Evolutionary conservation across 176 grass and related monocot genomes (phyloP), one percentile per base, ranked within the genome.

Genomic region (Oropetium thomaeum): DNA sequence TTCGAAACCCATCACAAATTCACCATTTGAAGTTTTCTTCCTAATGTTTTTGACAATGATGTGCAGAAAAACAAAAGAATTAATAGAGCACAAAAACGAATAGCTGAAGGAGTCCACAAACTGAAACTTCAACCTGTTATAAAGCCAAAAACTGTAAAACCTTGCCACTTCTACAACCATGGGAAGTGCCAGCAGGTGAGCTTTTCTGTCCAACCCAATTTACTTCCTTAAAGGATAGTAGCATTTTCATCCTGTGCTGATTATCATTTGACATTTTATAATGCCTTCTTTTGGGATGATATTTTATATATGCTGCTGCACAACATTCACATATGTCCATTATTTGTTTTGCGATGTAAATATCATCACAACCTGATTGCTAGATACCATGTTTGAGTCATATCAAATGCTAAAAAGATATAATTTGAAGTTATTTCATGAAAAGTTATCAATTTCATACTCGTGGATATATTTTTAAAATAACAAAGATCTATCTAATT

Each of bases 131-230:
- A 60, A 39, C 86, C 77, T 78, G 39, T 96, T 76, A 64, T 77
- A 70, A 99, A 92, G 82, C 84, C 83, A 74, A 95, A 92, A 82
- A 71, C 58, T 58, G 85, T 92, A 41, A 64, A 82, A 79, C 37
- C 69, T 60, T 99, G 96, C 79, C 82, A 73, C 38, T 99, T 88
- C 65, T 99, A 92, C 79, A 70, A 92, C 69, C 61, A 65, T 69
- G 96, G 96, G 27, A 91, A 86, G 78, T 98, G 96, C 55, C 87
- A 90, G 39, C 87, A 92, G 87, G 96, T 98, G 40, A 68, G 33
- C 34, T 73, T 63, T 34, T 42, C 15, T 81, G 27, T 41, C 20
- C 41, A 41, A 53, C 48, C 10, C 60, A 61, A 82, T 15, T 54
- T 87, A 48, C 79, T 62, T 62, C 28, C 67, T n/a, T 69, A 14